Conservation (phyloP, 2,329 filamentous ascomycete species). For the Fusarium bulbicola region DNA sequence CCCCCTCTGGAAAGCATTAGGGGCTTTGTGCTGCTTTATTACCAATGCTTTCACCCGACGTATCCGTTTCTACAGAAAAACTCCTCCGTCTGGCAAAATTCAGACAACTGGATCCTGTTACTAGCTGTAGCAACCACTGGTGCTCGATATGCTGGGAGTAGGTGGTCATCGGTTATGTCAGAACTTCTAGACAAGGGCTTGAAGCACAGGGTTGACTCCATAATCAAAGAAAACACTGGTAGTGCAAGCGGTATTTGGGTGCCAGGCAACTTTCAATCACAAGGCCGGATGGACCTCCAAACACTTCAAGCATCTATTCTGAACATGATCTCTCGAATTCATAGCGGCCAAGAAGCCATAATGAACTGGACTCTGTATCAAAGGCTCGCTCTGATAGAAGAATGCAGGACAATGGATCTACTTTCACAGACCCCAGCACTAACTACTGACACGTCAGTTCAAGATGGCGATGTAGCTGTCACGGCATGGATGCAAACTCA, state of each 20-base stretch:
- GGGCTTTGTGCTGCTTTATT: constrained; percentile 21
- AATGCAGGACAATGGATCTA: constrained; percentile 8
- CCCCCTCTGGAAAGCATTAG: constrained; percentile 15
- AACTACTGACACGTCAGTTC: neutral
- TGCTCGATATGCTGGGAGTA: constrained; percentile 4
- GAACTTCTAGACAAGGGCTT: neutral
- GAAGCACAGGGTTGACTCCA: neutral
- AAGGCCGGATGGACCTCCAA: neutral
- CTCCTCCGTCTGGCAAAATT: neutral
- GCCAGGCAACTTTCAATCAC: neutral
- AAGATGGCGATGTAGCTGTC: neutral
- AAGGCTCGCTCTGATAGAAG: neutral
- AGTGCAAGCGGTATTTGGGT: neutral
- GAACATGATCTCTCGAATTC: neutral
- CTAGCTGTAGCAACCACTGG: constrained; percentile 8
- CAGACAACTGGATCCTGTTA: neutral
- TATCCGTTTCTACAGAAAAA: constrained; percentile 26
- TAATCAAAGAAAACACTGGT: neutral
- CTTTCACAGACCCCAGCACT: neutral
- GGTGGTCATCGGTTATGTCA: neutral
- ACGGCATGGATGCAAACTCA: constrained; percentile 4
- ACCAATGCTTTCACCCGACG: constrained; percentile 20
- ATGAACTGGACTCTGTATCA: neutral
- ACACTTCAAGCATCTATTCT: constrained; percentile 8
- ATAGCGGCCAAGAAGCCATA: neutral